Conservation (phyloP, 495 filamentous ascomycete species). For the Aspergillus bertholletiae region DNA sequence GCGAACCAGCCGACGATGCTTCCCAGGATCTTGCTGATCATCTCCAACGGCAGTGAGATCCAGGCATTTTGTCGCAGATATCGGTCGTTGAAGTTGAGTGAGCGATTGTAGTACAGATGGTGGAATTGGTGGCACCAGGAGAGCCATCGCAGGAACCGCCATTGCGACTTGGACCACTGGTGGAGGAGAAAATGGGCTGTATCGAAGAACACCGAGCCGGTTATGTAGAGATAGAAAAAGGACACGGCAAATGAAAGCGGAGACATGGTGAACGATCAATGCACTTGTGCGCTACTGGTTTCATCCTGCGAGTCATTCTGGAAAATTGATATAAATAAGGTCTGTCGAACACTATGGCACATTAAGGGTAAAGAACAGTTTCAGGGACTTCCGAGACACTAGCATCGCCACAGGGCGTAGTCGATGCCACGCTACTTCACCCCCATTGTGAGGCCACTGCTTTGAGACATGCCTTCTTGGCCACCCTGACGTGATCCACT, state of each 20-base stretch:
- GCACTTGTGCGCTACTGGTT: background rate
- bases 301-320: background rate
- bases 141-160: constrained; percentile 11
- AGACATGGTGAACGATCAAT: background rate
- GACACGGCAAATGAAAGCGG: background rate
- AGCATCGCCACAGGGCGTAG: background rate
- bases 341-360: background rate
- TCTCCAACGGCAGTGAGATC: constrained; percentile 17
- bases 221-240: constrained; percentile 9
- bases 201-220: constrained; percentile 20
- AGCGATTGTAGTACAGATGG: constrained; percentile 20
- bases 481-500: background rate
- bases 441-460: background rate
- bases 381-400: background rate
- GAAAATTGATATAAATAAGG: background rate
- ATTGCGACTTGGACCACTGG: constrained; percentile 14
- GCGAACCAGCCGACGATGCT: constrained; percentile 7
- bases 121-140: constrained; percentile 18
- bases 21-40: constrained; percentile 9
- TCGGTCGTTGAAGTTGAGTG: constrained; percentile 14
- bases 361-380: background rate
- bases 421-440: background rate
- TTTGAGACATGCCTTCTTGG: background rate
- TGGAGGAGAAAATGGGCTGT: constrained; percentile 15
- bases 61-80: constrained; percentile 13